phyloP scores from a whole-genome alignment of 371 early-diverging fungal species.

The Phascolomyces articulosus region DNA sequence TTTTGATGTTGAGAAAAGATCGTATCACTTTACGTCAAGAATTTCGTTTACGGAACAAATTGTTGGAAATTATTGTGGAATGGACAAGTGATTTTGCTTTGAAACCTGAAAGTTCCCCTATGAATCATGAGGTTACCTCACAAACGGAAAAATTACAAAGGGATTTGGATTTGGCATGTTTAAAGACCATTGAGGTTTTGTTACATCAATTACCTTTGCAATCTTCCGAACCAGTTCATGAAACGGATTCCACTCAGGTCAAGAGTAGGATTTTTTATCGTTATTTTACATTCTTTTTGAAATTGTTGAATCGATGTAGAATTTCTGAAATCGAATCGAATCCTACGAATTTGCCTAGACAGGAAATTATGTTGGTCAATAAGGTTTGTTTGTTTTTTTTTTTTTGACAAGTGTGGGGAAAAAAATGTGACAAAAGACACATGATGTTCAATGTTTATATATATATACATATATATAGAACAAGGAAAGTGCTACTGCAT shows the following conservation, averaged over 20 bases:
- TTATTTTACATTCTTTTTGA: slow-evolving; percentile 89
- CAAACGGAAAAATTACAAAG: slow-evolving; percentile 69
- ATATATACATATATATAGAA: slow-evolving; percentile 30
- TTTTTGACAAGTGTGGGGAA: too few species aligned
- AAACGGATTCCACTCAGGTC: slow-evolving; percentile 66
- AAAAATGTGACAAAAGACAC: too few species aligned
- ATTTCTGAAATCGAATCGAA: slow-evolving; percentile 47
- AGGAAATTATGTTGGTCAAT: slow-evolving; percentile 20
- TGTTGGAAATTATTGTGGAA: slow-evolving; percentile 81
- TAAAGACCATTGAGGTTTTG: slow-evolving; percentile 83
- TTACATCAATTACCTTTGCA: slow-evolving; percentile 85
- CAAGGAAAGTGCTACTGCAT: slow-evolving; percentile 63
- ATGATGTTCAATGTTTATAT: too few species aligned
- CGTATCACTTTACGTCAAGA: slow-evolving; percentile 85
- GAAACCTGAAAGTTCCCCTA: slow-evolving; percentile 37
- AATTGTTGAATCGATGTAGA: slow-evolving; percentile 82
- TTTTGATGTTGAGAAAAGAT: slow-evolving; percentile 80
- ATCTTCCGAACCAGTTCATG: slow-evolving; percentile 70
- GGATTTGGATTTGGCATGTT: slow-evolving; percentile 82
- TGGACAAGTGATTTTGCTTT: slow-evolving; percentile 86
- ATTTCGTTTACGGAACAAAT: slow-evolving; percentile 80
- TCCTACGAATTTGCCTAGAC: slow-evolving; percentile 11
- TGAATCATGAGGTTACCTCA: slow-evolving; percentile 39
- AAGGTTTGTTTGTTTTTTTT: slow-evolving; percentile 12
- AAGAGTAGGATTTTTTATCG: slow-evolving; percentile 83